phyloP scores from a whole-genome alignment of 805 yeast genomes.

The Myxozyma vanderwaltii region DNA sequence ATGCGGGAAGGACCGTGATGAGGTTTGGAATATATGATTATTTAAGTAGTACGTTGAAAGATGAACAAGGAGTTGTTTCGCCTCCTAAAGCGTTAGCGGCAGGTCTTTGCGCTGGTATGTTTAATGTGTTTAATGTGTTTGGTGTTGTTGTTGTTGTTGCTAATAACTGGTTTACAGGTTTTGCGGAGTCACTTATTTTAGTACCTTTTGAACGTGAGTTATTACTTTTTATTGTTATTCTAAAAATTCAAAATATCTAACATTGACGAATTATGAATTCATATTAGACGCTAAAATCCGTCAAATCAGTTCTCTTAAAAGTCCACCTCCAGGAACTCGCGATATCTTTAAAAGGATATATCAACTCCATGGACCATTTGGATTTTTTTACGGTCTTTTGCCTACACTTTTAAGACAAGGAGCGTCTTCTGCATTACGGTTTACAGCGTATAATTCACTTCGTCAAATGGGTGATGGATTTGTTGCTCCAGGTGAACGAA shows the following conservation, averaged over 20 bases:
- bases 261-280: too few species aligned
- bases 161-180: conserved; percentile 48
- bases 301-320: conserved; percentile 17
- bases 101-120: conserved; percentile 61
- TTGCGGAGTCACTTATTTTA: conserved; percentile 75
- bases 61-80: conserved; percentile 54
- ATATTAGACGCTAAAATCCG: conserved; percentile 28
- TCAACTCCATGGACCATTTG: conserved; percentile 63
- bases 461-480: conserved; percentile 55
- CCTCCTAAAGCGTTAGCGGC: conserved; percentile 85
- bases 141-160: not conserved
- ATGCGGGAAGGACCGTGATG: conserved; percentile 69
- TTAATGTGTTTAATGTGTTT: not conserved
- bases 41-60: conserved; percentile 65
- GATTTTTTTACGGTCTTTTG: conserved; percentile 78
- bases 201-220: conserved; percentile 77
- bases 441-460: conserved; percentile 76
- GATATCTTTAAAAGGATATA: conserved; percentile 39
- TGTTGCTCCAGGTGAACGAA: conserved; percentile 65
- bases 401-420: conserved; percentile 84
- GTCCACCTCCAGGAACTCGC: conserved; percentile 32
- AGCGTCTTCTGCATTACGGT: conserved; percentile 76
- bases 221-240: not conserved
- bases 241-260: too few species aligned
- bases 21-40: conserved; percentile 75